A percentile compares a stretch with the other conserved stretches of the same genome.
These are phyloP conservation scores for Toxicodendron radicans DNA, from an alignment of 345 rosid genomes.

Conservation along the genomic window DNA sequence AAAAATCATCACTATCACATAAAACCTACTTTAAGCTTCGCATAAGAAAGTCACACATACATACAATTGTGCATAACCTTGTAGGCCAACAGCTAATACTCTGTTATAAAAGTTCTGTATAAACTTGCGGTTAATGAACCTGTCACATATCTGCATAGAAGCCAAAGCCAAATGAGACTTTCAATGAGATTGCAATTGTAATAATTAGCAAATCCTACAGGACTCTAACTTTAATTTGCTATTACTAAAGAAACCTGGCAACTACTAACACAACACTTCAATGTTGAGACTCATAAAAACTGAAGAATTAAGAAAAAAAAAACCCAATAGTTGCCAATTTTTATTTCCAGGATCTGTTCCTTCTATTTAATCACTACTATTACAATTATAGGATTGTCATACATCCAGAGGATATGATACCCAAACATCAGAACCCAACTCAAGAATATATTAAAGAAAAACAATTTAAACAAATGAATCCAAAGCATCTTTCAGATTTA, in stretches of 20 bases:
- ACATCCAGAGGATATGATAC: too few relatives aligned
- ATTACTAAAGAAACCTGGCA: background rate
- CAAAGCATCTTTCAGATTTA: too few relatives aligned
- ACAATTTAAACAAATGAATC: too few relatives aligned
- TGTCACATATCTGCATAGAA: too few relatives aligned
- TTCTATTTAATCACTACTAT: background rate
- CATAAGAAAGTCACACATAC: slow-evolving; percentile 9
- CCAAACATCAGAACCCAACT: too few relatives aligned
- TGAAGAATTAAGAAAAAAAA: background rate
- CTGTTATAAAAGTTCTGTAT: slow-evolving; percentile 33
- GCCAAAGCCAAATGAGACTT: too few relatives aligned
- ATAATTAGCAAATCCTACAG: too few relatives aligned
- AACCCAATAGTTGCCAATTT: background rate
- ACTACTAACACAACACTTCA: background rate
- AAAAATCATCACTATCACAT: background rate
- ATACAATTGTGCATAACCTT: slow-evolving; percentile 40
- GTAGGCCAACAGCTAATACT: slow-evolving; percentile 32
- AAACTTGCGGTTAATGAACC: too few relatives aligned
- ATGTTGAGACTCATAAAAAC: background rate
- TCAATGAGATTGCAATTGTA: too few relatives aligned
- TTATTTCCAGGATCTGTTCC: background rate
- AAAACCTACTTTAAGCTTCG: background rate
- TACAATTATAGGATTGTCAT: too few relatives aligned
- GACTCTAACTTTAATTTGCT: background rate
- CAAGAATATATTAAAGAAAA: too few relatives aligned